Percentiles rank a stretch among this genome's conserved stretches.
phyloP scores from a whole-genome alignment of 148 eudicot species.

The Hydrangea macrophylla region DNA sequence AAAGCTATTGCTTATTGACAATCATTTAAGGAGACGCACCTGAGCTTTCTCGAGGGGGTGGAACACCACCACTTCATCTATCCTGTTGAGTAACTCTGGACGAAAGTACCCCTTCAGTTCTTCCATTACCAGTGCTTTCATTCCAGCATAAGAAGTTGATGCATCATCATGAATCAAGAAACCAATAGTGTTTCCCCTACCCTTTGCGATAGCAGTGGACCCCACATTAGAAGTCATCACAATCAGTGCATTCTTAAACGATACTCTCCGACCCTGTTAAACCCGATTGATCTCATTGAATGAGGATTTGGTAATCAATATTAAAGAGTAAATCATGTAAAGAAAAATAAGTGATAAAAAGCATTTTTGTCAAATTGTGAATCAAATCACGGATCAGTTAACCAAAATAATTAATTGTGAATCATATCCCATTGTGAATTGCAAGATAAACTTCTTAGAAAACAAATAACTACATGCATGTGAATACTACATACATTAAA shows the following conservation, averaged over 20 bases:
- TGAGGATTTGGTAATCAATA: constrained; percentile 8
- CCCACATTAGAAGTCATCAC: constrained; percentile 68
- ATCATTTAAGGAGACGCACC: constrained; percentile 28
- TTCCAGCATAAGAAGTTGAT: constrained; percentile 45
- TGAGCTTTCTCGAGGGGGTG: constrained; percentile 51
- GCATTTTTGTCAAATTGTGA: too few relatives aligned
- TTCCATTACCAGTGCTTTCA: constrained; percentile 49
- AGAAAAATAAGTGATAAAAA: background rate
- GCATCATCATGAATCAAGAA: constrained; percentile 30
- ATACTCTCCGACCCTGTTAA: constrained; percentile 54
- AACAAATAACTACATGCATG: too few relatives aligned
- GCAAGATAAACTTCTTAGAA: too few relatives aligned
- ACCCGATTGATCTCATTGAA: constrained; percentile 10
- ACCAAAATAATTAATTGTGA: too few relatives aligned
- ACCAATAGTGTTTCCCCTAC: constrained; percentile 41
- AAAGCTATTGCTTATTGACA: background rate
- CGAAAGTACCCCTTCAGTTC: constrained; percentile 55
- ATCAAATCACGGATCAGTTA: too few relatives aligned
- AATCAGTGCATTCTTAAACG: constrained; percentile 54
- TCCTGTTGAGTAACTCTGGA: constrained; percentile 58
- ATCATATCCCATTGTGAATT: too few relatives aligned
- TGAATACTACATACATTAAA: too few relatives aligned
- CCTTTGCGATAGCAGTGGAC: constrained; percentile 53
- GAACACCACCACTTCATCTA: constrained; percentile 62
- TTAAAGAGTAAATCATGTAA: constrained; percentile 1